A percentile compares a stretch with the other conserved stretches of the same genome.
Conservation (phyloP, 108 stramenopile genomes). For the Fragilaria radians region DNA sequence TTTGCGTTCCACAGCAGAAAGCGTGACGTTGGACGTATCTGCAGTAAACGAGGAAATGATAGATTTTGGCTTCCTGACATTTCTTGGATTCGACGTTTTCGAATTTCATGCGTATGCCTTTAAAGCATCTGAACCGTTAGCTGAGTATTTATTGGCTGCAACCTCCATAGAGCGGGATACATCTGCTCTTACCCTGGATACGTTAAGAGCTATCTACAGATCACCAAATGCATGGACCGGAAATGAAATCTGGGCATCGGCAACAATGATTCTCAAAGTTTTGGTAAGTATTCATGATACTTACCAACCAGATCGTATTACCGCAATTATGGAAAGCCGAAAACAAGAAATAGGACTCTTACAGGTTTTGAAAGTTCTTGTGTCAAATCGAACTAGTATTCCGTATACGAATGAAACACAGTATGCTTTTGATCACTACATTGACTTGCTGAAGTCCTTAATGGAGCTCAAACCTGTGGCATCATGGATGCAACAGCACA, state of each 20-base stretch:
- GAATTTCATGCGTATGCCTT: constrained; percentile 23
- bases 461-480: constrained; percentile 34
- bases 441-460: constrained; percentile 49
- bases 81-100: constrained; percentile 29
- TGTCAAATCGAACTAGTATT: constrained; percentile 24
- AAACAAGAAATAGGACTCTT: constrained; percentile 1
- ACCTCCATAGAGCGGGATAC: constrained; percentile 28
- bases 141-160: constrained; percentile 60
- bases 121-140: constrained; percentile 33
- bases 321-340: not conserved
- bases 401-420: constrained; percentile 30
- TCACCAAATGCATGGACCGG: constrained; percentile 46
- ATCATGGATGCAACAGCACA: constrained; percentile 65
- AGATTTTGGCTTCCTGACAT: constrained; percentile 30
- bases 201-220: constrained; percentile 35
- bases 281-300: not conserved
- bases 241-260: constrained; percentile 16
- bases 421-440: constrained; percentile 46
- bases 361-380: constrained; percentile 40
- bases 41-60: constrained; percentile 5
- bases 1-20: constrained; percentile 32
- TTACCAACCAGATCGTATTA: not conserved
- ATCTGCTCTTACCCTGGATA: constrained; percentile 25
- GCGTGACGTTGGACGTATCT: constrained; percentile 57
- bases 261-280: not conserved